phyloP scores from a whole-genome alignment of 495 filamentous ascomycete species.

The Penicillium egyptiacum region DNA sequence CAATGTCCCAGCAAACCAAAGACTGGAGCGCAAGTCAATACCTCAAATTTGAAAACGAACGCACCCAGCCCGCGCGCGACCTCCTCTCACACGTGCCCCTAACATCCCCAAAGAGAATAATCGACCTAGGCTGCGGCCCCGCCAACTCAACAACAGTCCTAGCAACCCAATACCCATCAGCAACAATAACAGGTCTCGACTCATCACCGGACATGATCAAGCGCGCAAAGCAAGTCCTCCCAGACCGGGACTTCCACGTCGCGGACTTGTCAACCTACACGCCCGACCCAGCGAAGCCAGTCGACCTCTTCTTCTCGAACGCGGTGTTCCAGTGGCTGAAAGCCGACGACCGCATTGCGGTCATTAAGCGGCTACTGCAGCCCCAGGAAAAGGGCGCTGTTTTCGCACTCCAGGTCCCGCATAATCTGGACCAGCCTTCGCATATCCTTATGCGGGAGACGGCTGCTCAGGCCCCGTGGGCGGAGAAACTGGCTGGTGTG shows the following conservation, averaged over 20 bases:
- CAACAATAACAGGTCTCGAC: slow-evolving; percentile 52
- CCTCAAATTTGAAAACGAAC: slow-evolving; percentile 48
- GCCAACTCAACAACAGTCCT: slow-evolving; percentile 54
- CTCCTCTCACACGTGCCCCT: slow-evolving; percentile 42
- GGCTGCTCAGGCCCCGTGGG: slow-evolving; percentile 41
- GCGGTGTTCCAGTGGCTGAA: slow-evolving; percentile 58
- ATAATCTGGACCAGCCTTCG: slow-evolving; percentile 50
- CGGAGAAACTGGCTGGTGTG: slow-evolving; percentile 29
- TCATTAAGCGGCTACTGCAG: slow-evolving; percentile 42
- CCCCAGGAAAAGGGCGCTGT: slow-evolving; percentile 43
- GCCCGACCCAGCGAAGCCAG: slow-evolving; percentile 21
- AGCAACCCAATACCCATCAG: slow-evolving; percentile 42
- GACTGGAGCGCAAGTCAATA: slow-evolving; percentile 52
- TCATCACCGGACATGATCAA: slow-evolving; percentile 53
- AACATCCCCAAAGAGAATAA: slow-evolving; percentile 36
- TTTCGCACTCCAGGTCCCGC: slow-evolving; percentile 56
- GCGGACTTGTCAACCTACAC: slow-evolving; percentile 42
- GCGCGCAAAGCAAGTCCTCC: slow-evolving; percentile 40
- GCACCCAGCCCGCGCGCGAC: slow-evolving; percentile 47
- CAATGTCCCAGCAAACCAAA: slow-evolving; percentile 28
- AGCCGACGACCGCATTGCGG: slow-evolving; percentile 37
- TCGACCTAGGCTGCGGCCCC: slow-evolving; percentile 58
- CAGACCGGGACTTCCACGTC: slow-evolving; percentile 33
- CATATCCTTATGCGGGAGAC: slow-evolving; percentile 51
- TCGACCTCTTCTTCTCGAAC: slow-evolving; percentile 54